A percentile compares a stretch with the other conserved stretches of the same genome.
These are phyloP conservation scores for Tolypocladium paradoxum DNA, from an alignment of 2,329 filamentous ascomycete species.

Conservation along the genomic window DNA sequence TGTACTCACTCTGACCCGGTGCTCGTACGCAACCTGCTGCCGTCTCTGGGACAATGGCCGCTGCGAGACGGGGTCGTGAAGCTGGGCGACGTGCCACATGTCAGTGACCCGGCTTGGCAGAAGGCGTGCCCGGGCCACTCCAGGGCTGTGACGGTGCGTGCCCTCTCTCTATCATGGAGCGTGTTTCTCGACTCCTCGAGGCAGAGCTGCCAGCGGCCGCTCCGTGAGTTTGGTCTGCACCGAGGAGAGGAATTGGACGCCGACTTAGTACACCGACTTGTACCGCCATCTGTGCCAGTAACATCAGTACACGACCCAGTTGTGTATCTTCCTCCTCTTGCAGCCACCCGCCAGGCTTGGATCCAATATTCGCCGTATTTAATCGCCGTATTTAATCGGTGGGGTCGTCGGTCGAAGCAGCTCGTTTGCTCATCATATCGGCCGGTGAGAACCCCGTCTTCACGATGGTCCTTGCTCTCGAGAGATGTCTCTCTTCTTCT, in stretches of 20 bases:
- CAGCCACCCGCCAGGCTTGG: background rate
- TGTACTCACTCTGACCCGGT: no score
- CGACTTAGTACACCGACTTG: no score
- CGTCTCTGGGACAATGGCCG: no score
- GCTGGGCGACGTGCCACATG: background rate
- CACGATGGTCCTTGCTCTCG: no score
- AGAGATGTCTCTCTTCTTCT: no score
- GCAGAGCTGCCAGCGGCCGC: background rate
- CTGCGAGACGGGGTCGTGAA: background rate
- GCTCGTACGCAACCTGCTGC: no score
- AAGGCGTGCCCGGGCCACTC: background rate
- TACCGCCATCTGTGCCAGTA: background rate
- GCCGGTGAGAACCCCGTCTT: no score
- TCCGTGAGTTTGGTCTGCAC: background rate
- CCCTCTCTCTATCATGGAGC: background rate
- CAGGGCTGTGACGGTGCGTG: background rate
- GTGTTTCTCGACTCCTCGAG: no score
- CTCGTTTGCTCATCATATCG: no score
- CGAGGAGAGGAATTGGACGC: background rate
- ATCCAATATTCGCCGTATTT: background rate
- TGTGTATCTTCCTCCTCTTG: background rate
- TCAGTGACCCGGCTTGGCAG: background rate
- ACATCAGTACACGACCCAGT: background rate
- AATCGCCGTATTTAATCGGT: background rate
- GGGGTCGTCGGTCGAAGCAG: background rate